These are phyloP conservation scores for Oryza longistaminata DNA, from an alignment of 176 grass and related monocot genomes.

Conservation along the genomic window DNA sequence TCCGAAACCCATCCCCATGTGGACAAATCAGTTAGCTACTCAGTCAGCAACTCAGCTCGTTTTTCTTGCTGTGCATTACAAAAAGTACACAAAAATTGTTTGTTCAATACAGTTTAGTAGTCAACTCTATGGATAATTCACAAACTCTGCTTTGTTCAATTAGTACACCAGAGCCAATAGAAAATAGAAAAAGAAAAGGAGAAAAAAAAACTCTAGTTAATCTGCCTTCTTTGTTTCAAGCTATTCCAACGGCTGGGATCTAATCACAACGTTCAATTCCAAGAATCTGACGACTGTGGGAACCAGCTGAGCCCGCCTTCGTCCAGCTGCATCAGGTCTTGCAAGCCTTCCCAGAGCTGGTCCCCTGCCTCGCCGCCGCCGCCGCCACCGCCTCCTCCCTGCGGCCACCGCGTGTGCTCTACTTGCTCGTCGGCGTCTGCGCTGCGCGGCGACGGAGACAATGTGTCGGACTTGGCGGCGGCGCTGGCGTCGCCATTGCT, in stretches of 20 bases:
- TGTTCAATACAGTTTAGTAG: neutral
- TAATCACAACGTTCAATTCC: constrained; percentile 29
- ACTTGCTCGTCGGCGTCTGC: neutral
- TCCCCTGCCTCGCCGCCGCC: constrained; percentile 28
- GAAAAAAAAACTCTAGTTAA: neutral
- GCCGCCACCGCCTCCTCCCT: no score
- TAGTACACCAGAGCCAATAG: constrained; percentile 36
- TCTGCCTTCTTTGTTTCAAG: neutral
- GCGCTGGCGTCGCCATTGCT: neutral
- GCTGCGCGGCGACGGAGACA: constrained; percentile 35
- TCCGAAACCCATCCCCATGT: neutral
- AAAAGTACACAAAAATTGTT: constrained; percentile 28
- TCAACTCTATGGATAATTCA: constrained; percentile 37
- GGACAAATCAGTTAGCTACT: neutral
- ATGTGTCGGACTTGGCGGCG: constrained; percentile 20
- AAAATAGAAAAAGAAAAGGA: neutral
- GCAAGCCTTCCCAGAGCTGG: constrained; percentile 70
- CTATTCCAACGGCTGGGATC: constrained; percentile 38
- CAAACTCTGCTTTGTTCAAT: constrained; percentile 53
- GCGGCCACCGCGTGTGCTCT: neutral
- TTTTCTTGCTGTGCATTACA: neutral
- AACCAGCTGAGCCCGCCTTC: constrained; percentile 48
- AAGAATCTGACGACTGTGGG: constrained; percentile 5
- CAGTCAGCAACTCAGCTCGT: constrained; percentile 13
- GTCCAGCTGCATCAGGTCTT: constrained; percentile 67